Conservation (phyloP, 2,329 filamentous ascomycete genomes). For the Xylariaceae sp. region DNA sequence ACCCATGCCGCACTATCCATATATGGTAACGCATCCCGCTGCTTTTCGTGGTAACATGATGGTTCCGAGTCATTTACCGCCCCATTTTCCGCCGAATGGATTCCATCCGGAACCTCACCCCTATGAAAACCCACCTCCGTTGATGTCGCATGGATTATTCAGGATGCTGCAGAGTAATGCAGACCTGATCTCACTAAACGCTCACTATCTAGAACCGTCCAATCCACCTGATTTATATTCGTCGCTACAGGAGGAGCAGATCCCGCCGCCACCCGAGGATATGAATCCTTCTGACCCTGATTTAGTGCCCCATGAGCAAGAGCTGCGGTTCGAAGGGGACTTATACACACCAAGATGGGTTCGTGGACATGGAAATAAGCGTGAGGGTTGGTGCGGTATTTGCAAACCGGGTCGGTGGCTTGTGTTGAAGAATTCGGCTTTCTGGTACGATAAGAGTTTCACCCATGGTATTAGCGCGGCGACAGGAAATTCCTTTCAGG, state of each 20-base stretch:
- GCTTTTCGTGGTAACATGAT: conserved; percentile 57
- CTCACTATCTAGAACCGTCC: conserved; percentile 67
- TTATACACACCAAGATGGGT: conserved; percentile 81
- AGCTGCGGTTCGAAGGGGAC: conserved; percentile 72
- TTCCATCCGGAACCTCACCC: conserved; percentile 47
- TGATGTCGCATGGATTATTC: conserved; percentile 68
- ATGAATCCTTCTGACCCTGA: conserved; percentile 76
- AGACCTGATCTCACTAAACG: conserved; percentile 60
- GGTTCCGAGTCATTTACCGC: conserved; percentile 42
- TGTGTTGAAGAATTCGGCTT: conserved; percentile 83
- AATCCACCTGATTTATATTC: conserved; percentile 74
- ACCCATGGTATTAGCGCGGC: conserved; percentile 81
- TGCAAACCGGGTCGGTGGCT: conserved; percentile 84
- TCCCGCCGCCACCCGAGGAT: conserved; percentile 69
- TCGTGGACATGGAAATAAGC: conserved; percentile 78
- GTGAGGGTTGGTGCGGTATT: conserved; percentile 84
- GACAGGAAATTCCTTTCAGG: conserved; percentile 72
- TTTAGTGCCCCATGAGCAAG: conserved; percentile 71
- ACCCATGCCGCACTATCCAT: conserved; percentile 51
- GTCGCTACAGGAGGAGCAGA: conserved; percentile 67
- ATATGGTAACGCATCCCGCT: conserved; percentile 48
- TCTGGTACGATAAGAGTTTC: conserved; percentile 91
- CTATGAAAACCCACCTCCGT: conserved; percentile 55
- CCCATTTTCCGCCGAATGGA: conserved; percentile 47
- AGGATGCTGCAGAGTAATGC: conserved; percentile 70